These are phyloP conservation scores for Rhododendron molle DNA, from an alignment of 148 eudicot genomes.

Conservation along the genomic window DNA sequence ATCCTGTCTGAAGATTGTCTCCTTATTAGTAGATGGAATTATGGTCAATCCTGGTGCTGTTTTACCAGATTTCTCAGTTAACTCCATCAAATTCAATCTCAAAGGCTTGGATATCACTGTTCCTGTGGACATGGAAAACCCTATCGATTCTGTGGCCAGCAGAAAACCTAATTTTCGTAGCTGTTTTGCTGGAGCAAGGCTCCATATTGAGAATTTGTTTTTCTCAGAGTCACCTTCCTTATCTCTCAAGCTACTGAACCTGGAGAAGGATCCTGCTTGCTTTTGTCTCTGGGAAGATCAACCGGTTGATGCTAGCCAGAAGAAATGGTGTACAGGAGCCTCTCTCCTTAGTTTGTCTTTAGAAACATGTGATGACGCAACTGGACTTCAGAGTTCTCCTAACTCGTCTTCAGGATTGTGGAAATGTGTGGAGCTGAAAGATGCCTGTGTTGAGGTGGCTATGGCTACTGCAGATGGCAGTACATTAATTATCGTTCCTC, in stretches of 20 bases:
- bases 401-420: slow-evolving; percentile 37
- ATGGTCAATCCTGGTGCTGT: slow-evolving; percentile 55
- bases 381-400: slow-evolving; percentile 25
- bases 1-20: slow-evolving; percentile 86
- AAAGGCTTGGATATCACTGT: slow-evolving; percentile 70
- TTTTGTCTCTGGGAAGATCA: slow-evolving; percentile 87
- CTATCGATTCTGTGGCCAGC: slow-evolving; percentile 16
- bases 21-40: slow-evolving; percentile 89
- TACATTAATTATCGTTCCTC: slow-evolving; percentile 69
- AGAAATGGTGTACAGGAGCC: slow-evolving; percentile 73
- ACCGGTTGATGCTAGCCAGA: slow-evolving; percentile 92
- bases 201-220: slow-evolving; percentile 73
- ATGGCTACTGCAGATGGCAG: slow-evolving; percentile 94
- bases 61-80: slow-evolving; percentile 65
- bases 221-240: slow-evolving; percentile 63
- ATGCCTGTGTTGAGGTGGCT: slow-evolving; percentile 70
- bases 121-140: slow-evolving; percentile 53
- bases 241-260: slow-evolving; percentile 50
- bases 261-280: slow-evolving; percentile 94
- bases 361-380: slow-evolving; percentile 40
- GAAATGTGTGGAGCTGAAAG: slow-evolving; percentile 84
- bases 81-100: slow-evolving; percentile 58
- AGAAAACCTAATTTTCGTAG: slow-evolving; percentile 22
- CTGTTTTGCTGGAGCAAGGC: slow-evolving; percentile 71
- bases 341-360: slow-evolving; percentile 65